phyloP scores from a whole-genome alignment of 2,329 filamentous ascomycete species.

The Penicillium sp. region DNA sequence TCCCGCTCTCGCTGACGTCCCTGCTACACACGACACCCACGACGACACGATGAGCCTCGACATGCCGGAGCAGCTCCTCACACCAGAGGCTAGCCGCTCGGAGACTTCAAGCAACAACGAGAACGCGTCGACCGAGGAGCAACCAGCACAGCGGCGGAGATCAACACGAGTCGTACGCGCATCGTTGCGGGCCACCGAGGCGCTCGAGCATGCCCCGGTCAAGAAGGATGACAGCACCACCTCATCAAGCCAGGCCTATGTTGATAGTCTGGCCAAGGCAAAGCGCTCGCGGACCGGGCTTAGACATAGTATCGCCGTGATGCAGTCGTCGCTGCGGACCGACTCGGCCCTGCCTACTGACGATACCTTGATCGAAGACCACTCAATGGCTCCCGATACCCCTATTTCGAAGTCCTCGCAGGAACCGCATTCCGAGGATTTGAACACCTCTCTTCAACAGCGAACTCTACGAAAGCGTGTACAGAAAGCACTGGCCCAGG shows the following conservation, averaged over 20 bases:
- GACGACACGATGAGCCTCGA: constrained; percentile 37
- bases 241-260: constrained; percentile 30
- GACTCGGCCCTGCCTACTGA: constrained; percentile 23
- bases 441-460: constrained; percentile 27
- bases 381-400: constrained; percentile 33
- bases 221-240: constrained; percentile 22
- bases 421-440: constrained; percentile 25
- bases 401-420: constrained; percentile 38
- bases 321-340: constrained; percentile 37
- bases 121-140: constrained; percentile 37
- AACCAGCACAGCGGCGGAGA: constrained; percentile 30
- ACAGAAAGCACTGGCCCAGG: constrained; percentile 29
- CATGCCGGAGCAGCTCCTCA: constrained; percentile 42
- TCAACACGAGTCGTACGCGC: constrained; percentile 45
- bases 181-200: constrained; percentile 34
- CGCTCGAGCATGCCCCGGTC: constrained; percentile 27
- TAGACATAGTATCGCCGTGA: constrained; percentile 43
- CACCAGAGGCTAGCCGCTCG: constrained; percentile 46
- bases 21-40: constrained; percentile 25
- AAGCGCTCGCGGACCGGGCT: constrained; percentile 39
- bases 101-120: constrained; percentile 45
- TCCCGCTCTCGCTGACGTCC: constrained; percentile 29
- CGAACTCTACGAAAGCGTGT: constrained; percentile 34
- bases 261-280: constrained; percentile 38
- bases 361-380: constrained; percentile 23